Evolutionary conservation across 257 asterid genomes (phyloP), one percentile per base, ranked within the genome.

Genomic region (Mitragyna speciosa): DNA sequence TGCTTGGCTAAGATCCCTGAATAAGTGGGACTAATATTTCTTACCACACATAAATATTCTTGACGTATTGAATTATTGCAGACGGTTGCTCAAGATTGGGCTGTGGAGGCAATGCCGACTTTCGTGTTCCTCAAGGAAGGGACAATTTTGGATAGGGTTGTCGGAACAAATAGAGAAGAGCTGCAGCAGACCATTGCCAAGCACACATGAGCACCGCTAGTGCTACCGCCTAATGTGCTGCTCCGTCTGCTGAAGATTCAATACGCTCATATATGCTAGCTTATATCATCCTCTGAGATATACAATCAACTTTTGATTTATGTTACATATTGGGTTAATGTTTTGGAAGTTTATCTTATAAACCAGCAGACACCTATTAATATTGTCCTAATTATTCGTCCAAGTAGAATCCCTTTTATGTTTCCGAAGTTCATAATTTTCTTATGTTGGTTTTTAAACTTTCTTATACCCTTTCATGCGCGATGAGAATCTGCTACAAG

Each of bases 51-150:
- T 51, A 0, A 6, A 15, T 59, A 16, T 43, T n/a, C 43, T 15
- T 39, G n/a, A 31, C 68, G 56, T 0, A 2, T 45, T 76, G 33
- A 19, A 33, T n/a, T 81, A n/a, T 31, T 72, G 88, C 93, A 94
- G 98, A 24, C 89, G 0, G 93, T 92, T 84, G 95, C 98, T 65
- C 41, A 54, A 58, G 96, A 95, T 59, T 93, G 97, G 98, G 96
- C 90, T 9, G 94, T 93, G 76, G 94, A 92, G 86, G 98, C 98
- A 41, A 93, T 93, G 98, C 98, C 99, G n/a, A 92, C 98, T 8
- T 92, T 95, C 89, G 81, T 90, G 87, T 84, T 93, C 85, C 84
- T 95, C 31, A 92, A 87, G 82, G 94, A 90, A 74, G 99, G 99
- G 68, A 90, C 85, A 69, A 84, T 92, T 19, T 74, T 93, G 84